A percentile compares a stretch with the other conserved stretches of the same genome.
Evolutionary conservation across 192 early-diverging fungal species (phyloP).

Genomic region (Backusella circina): DNA sequence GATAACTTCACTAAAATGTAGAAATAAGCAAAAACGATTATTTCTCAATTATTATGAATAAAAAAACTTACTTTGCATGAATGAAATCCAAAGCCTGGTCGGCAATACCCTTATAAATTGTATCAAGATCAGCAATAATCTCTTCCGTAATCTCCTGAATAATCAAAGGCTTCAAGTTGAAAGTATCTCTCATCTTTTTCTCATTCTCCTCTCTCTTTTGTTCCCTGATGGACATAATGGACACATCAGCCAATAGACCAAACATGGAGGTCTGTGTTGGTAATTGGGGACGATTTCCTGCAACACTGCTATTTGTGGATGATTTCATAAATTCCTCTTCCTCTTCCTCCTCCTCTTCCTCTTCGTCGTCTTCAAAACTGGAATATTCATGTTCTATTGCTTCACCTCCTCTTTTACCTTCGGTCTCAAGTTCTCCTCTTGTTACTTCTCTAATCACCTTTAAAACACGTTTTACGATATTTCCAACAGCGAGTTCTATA

Average conservation of each 20-base stretch:
- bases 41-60: not conserved
- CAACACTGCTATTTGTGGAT: slow-evolving; percentile 23
- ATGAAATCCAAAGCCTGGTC: slow-evolving; percentile 88
- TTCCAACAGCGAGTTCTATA: slow-evolving; percentile 83
- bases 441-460: slow-evolving; percentile 76
- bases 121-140: slow-evolving; percentile 84
- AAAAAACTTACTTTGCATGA: slow-evolving; percentile 77
- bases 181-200: not conserved
- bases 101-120: slow-evolving; percentile 73
- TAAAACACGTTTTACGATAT: slow-evolving; percentile 82
- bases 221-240: not conserved
- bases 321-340: slow-evolving; percentile 22
- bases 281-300: slow-evolving; percentile 13
- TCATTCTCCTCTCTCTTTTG: slow-evolving; percentile 14
- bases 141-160: slow-evolving; percentile 87
- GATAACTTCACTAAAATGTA: slow-evolving; percentile 78
- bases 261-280: slow-evolving; percentile 52
- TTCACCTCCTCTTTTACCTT: slow-evolving; percentile 4
- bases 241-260: slow-evolving; percentile 59
- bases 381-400: not conserved
- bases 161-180: slow-evolving; percentile 69
- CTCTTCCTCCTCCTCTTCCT: slow-evolving; percentile 12
- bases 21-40: not conserved
- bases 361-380: slow-evolving; percentile 18
- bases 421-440: slow-evolving; percentile 32